Conservation (phyloP, 2,329 filamentous ascomycete genomes). For the Exserohilum rostratum region DNA sequence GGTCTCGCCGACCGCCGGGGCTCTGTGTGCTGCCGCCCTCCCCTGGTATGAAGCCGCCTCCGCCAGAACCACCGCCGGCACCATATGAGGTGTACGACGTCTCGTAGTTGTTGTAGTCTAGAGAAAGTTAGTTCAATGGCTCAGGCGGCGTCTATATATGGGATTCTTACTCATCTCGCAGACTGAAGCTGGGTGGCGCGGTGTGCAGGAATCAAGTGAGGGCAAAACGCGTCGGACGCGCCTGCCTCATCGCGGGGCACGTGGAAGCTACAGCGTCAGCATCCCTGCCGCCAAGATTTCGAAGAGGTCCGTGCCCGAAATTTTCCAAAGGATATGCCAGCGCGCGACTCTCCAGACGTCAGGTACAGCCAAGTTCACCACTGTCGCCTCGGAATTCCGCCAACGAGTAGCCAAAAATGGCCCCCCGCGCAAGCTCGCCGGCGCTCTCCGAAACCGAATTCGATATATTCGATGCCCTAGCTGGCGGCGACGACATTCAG, state of each 20-base stretch:
- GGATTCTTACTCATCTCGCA: constrained; percentile 27
- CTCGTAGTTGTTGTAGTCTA: constrained; percentile 49
- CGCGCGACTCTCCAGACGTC: constrained; percentile 6
- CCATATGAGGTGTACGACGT: constrained; percentile 63
- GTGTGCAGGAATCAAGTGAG: constrained; percentile 16
- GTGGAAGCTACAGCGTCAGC: constrained; percentile 12
- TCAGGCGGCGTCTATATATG: background rate
- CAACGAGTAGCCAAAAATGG: constrained; percentile 60
- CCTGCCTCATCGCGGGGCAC: constrained; percentile 28
- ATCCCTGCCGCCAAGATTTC: constrained; percentile 36
- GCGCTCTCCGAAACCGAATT: constrained; percentile 87
- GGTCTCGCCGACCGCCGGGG: constrained; percentile 54
- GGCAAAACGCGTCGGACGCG: constrained; percentile 42
- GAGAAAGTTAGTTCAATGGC: constrained; percentile 13
- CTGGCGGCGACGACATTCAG: constrained; percentile 63
- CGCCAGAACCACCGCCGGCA: constrained; percentile 60
- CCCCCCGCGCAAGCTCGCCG: constrained; percentile 76
- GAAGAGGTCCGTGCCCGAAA: constrained; percentile 28
- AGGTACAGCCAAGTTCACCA: constrained; percentile 16
- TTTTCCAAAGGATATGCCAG: constrained; percentile 19
- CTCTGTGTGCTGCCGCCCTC: constrained; percentile 56
- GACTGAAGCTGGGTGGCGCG: constrained; percentile 15
- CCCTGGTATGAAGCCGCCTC: constrained; percentile 66
- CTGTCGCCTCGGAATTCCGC: constrained; percentile 6
- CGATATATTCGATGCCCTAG: constrained; percentile 82